Evolutionary conservation across 2,329 filamentous ascomycete species (phyloP).

Genomic region (Coniochaeta prunicola): DNA sequence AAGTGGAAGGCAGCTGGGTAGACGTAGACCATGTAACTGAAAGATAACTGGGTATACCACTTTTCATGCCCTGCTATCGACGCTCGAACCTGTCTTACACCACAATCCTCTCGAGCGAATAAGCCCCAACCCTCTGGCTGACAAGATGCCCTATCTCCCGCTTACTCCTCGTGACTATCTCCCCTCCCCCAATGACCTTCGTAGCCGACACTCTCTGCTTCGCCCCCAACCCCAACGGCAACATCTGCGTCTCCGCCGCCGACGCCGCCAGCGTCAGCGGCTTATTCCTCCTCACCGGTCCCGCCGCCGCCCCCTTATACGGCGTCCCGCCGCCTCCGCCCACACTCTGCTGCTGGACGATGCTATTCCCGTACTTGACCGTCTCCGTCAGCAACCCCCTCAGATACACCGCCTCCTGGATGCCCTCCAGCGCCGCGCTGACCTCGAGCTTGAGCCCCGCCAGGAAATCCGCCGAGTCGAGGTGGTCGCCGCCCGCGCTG

Average conservation of each 20-base stretch:
- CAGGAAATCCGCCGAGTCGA: constrained; percentile 57
- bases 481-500: constrained; percentile 38
- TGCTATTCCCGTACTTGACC: constrained; percentile 51
- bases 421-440: constrained; percentile 62
- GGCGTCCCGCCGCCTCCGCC: background rate
- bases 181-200: constrained; percentile 62
- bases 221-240: constrained; percentile 69
- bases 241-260: constrained; percentile 38
- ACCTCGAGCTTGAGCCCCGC: constrained; percentile 61
- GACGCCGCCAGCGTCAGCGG: constrained; percentile 21
- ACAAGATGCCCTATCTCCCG: constrained; percentile 72
- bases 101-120: constrained; percentile 72
- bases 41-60: background rate
- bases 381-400: constrained; percentile 59
- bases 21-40: too few relatives aligned
- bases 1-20: too few relatives aligned
- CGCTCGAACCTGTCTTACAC: constrained; percentile 43
- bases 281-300: constrained; percentile 16
- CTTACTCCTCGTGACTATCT: constrained; percentile 59
- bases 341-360: constrained; percentile 18
- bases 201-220: constrained; percentile 39
- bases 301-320: constrained; percentile 20
- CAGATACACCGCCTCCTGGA: constrained; percentile 61
- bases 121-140: constrained; percentile 72
- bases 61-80: too few relatives aligned